phyloP scores from a whole-genome alignment of 108 stramenopile species.

The Pseudonitzschia multiseries region DNA sequence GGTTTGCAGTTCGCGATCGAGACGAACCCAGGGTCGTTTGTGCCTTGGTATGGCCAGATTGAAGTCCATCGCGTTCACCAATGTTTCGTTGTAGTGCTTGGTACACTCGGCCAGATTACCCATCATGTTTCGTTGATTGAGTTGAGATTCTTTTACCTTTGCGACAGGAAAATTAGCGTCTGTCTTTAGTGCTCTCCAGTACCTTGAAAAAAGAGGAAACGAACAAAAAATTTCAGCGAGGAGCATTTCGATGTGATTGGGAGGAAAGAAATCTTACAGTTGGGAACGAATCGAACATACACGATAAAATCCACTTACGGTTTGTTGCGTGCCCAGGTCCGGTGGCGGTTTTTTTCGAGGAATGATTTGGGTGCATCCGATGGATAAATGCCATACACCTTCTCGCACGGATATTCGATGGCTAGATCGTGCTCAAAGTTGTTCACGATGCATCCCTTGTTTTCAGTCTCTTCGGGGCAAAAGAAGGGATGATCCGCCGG shows the following conservation, averaged over 20 bases:
- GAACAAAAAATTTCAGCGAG: neutral
- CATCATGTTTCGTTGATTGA: neutral
- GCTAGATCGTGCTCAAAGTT: slow-evolving; percentile 14
- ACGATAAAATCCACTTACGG: neutral
- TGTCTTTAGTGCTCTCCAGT: neutral
- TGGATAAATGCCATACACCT: slow-evolving; percentile 7
- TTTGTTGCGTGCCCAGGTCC: neutral
- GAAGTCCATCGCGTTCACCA: neutral
- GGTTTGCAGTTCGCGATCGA: neutral
- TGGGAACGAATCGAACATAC: too few relatives aligned
- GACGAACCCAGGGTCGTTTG: neutral
- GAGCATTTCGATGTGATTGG: neutral
- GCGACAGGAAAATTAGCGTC: slow-evolving; percentile 1
- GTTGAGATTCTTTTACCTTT: slow-evolving; percentile 7
- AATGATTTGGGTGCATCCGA: neutral
- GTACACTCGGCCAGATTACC: neutral
- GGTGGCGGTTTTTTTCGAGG: neutral
- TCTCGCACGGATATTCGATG: neutral
- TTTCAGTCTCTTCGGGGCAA: neutral
- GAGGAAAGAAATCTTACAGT: too few relatives aligned
- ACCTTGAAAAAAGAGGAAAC: neutral
- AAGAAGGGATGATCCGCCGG: slow-evolving; percentile 2
- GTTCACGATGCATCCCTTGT: slow-evolving; percentile 17
- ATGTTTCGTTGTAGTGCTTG: neutral
- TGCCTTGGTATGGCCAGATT: neutral